Percentiles rank a stretch among this genome's conserved stretches.
These are phyloP conservation scores for Fusarium buharicum DNA, from an alignment of 2,329 filamentous ascomycete genomes.

Conservation along the genomic window DNA sequence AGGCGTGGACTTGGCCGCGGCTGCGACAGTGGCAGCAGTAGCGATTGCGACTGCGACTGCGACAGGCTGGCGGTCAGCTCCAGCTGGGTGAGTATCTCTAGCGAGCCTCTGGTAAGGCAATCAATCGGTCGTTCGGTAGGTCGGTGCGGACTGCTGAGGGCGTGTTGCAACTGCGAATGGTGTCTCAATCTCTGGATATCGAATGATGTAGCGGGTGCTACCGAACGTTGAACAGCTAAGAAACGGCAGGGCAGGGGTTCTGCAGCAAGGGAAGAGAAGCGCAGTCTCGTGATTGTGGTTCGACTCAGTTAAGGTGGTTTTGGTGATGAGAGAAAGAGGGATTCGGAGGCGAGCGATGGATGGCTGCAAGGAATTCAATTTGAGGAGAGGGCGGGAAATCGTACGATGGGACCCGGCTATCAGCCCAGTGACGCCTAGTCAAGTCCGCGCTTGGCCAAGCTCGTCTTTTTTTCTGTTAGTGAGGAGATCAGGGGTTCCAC, in stretches of 20 bases:
- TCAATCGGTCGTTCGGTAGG: slow-evolving; percentile 11
- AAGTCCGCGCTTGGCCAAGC: slow-evolving; percentile 40
- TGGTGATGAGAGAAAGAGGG: slow-evolving; percentile 37
- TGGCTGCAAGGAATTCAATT: slow-evolving; percentile 44
- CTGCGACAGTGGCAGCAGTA: too few species aligned
- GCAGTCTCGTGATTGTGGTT: slow-evolving; percentile 41
- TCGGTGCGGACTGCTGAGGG: slow-evolving; percentile 18
- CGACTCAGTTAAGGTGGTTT: slow-evolving; percentile 38
- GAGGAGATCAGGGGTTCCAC: slow-evolving; percentile 32
- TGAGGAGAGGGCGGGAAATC: slow-evolving; percentile 46
- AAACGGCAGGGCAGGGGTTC: slow-evolving; percentile 35
- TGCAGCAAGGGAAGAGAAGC: slow-evolving; percentile 32
- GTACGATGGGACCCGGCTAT: slow-evolving; percentile 48
- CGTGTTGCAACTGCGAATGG: slow-evolving; percentile 24
- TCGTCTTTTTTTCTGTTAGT: slow-evolving; percentile 17
- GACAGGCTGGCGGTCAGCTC: too few species aligned
- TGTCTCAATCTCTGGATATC: slow-evolving; percentile 34
- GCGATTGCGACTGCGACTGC: slow-evolving; percentile 11
- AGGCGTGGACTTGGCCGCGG: slow-evolving; percentile 25
- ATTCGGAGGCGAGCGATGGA: slow-evolving; percentile 35
- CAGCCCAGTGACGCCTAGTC: slow-evolving; percentile 45
- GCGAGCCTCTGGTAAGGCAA: slow-evolving; percentile 12
- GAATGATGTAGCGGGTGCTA: slow-evolving; percentile 45
- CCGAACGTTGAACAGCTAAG: slow-evolving; percentile 41
- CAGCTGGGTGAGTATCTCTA: too few species aligned